These are phyloP conservation scores for Vitis hybrid DNA, from an alignment of 177 flowering plant genomes.

Conservation along the genomic window DNA sequence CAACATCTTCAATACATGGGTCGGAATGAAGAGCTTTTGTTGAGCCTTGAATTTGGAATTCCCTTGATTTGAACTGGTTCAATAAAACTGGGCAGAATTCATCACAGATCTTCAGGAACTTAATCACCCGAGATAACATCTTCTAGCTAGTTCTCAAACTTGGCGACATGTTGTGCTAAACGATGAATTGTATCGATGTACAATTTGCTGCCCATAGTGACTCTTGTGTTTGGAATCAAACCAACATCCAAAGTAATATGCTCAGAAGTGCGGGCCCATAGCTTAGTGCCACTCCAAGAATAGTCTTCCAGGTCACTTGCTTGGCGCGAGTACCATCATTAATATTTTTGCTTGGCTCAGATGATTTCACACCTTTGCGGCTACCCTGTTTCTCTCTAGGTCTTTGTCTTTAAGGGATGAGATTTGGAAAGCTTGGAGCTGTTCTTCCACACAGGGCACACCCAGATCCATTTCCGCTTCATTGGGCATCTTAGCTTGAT, in stretches of 20 bases:
- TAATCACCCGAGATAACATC: constrained; percentile 74
- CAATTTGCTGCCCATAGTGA: constrained; percentile 41
- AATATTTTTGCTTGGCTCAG: constrained; percentile 36
- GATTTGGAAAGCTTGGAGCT: constrained; percentile 32
- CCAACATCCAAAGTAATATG: constrained; percentile 91
- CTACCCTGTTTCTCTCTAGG: constrained; percentile 36
- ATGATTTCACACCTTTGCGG: constrained; percentile 43
- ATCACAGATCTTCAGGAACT: constrained; percentile 96
- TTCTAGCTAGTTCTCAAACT: constrained; percentile 90
- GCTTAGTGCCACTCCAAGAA: constrained; percentile 84
- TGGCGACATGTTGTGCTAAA: constrained; percentile 59
- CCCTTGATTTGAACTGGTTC: constrained; percentile 84
- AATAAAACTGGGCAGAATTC: constrained; percentile 84
- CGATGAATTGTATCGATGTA: constrained; percentile 41
- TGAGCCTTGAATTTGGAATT: constrained; percentile 4
- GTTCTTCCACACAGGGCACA: constrained; percentile 21
- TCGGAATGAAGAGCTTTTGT: not conserved
- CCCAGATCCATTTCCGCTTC: not conserved
- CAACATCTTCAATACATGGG: constrained; percentile 30
- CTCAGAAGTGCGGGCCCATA: constrained; percentile 96
- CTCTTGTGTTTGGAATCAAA: constrained; percentile 59
- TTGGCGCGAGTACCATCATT: constrained; percentile 50
- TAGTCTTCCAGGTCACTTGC: constrained; percentile 65
- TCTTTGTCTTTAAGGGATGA: constrained; percentile 36
- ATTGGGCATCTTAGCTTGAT: not conserved